These are phyloP conservation scores for Stephania yunnanensis DNA, from an alignment of 164 flowering plant genomes.

Conservation along the genomic window DNA sequence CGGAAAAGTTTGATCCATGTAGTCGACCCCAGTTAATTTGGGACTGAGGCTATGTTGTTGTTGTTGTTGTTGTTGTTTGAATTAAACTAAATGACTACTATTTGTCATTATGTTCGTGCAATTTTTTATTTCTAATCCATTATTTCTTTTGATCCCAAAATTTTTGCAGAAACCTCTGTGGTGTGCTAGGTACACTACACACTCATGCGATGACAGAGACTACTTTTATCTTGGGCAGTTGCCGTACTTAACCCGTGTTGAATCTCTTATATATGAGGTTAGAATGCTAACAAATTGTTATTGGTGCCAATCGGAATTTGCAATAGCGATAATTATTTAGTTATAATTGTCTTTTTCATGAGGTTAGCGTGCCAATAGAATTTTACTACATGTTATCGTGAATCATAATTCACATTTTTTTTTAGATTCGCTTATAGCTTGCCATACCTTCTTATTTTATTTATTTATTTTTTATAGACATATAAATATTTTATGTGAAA, in stretches of 20 bases:
- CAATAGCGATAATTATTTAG: not conserved
- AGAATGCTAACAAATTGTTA: not conserved
- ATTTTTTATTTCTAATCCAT: slow-evolving; percentile 3
- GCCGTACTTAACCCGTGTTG: slow-evolving; percentile 62
- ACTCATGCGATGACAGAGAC: slow-evolving; percentile 61
- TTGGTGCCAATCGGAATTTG: not conserved
- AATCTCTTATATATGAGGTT: slow-evolving; percentile 77
- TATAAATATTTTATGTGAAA: no score
- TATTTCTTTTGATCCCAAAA: not conserved
- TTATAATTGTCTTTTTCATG: not conserved
- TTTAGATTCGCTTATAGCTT: no score
- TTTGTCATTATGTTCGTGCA: not conserved
- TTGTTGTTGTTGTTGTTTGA: no score
- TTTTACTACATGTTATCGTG: not conserved
- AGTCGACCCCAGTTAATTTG: no score
- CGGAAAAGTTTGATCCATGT: no score
- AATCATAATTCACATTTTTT: not conserved
- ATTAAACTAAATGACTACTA: not conserved
- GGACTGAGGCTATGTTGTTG: no score
- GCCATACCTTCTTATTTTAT: no score
- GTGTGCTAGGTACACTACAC: slow-evolving; percentile 40
- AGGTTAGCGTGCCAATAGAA: not conserved
- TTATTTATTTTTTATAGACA: no score
- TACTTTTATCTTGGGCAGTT: slow-evolving; percentile 83
- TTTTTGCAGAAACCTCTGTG: slow-evolving; percentile 78